Evolutionary conservation across 805 yeast genomes (phyloP).

Genomic region (Candida ortonii): DNA sequence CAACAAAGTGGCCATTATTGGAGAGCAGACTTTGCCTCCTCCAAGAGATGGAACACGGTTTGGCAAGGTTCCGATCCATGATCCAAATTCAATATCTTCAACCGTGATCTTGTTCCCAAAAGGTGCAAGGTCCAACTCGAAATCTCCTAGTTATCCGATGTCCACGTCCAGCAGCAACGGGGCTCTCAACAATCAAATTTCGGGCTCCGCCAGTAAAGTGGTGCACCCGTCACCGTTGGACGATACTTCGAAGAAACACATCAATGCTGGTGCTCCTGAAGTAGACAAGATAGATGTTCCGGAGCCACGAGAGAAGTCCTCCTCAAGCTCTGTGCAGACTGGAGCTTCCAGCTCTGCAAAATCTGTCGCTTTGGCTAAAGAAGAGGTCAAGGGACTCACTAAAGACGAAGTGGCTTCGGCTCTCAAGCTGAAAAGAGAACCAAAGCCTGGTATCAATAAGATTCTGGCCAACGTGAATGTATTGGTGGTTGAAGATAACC

Average conservation of each 20-base stretch:
- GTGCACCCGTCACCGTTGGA: no score
- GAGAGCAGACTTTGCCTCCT: conserved; percentile 30
- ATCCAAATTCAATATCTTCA: conserved; percentile 25
- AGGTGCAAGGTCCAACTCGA: conserved; percentile 25
- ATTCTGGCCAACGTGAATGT: conserved; percentile 89
- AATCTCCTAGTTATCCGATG: conserved; percentile 14
- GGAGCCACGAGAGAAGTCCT: conserved; percentile 6
- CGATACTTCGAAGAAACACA: no score
- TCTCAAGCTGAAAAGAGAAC: conserved; percentile 15
- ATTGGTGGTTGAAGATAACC: conserved; percentile 92
- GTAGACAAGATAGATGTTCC: no score
- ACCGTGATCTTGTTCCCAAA: conserved; percentile 52
- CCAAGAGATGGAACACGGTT: conserved; percentile 26
- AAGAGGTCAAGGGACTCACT: conserved; percentile 3
- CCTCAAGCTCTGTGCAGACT: conserved; percentile 5
- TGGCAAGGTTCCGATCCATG: conserved; percentile 9
- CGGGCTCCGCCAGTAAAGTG: no score
- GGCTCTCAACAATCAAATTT: no score
- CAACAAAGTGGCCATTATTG: conserved; percentile 29
- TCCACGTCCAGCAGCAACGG: no score
- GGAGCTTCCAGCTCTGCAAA: conserved; percentile 5
- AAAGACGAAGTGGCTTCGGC: conserved; percentile 17
- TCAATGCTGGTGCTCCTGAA: no score
- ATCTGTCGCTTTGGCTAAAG: conserved; percentile 2
- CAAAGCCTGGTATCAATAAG: conserved; percentile 46